Evolutionary conservation across 306 rosid species (phyloP), one percentile per base, ranked within the genome.

Genomic region (Dryas octopetala): DNA sequence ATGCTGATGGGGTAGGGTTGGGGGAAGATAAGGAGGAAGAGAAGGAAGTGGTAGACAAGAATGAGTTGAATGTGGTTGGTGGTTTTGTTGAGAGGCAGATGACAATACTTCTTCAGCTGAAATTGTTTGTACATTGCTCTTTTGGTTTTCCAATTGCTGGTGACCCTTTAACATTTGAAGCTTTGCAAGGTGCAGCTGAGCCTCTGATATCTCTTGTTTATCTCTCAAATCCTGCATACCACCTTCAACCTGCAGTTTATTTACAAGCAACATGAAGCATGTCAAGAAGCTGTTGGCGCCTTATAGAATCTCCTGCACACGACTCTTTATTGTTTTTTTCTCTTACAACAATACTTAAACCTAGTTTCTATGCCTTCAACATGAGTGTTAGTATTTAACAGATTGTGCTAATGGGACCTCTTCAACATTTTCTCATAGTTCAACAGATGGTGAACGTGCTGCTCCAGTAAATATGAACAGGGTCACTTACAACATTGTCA

Each of bases 141-240:
- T 50, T 40, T 14, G 59, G 53, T 64, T 70, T 80, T 77, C 63
- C 5, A 48, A 77, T 71, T 66, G 70, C 74, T 81, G 61, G 7
- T 51, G 14, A 44, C 13, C 68, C 75, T 70, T 71, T 11, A 45
- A 17, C 52, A 77, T 63, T 74, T 84, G 80, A 70, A 84, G 83
- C 77, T 73, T 84, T 3, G 80, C 78, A 40, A 77, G 73, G 70
- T 66, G 76, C 45, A 67, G 62, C 55, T 66, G 80, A 68, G 78
- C 73, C 65, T 77, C 83, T 52, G 80, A 50, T 61, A 80, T 81
- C 65, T 84, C 88, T 45, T 70, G 85, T 44, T 81, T 77, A 74
- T 84, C 85, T 41, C 76, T 80, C 64, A 84, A 77, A 72, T 77
- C 85, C 55, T 58, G 75, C 76, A 84, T 48, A 52, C 80, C 85